Evolutionary conservation across 305 asterid genomes (phyloP), one percentile per base, ranked within the genome.

Genomic region (Striga hermonthica): DNA sequence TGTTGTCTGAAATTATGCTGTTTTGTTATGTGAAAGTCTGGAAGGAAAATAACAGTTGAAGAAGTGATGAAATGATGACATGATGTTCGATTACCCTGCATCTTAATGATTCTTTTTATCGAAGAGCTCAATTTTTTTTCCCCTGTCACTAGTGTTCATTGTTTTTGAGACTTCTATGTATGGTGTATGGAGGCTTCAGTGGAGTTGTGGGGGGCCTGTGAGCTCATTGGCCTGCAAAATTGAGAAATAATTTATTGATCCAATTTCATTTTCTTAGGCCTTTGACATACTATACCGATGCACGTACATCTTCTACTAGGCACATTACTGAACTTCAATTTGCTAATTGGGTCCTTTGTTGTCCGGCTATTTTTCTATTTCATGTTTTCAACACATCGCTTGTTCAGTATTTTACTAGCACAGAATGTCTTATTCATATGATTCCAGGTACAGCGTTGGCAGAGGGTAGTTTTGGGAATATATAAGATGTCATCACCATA

Each of bases 401-500:
- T 54, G 36, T 22, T 39, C 37, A 34, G 53, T 43, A 54, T 39
- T 53, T 9, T 71, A 62, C 38, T 7, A 62, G 58, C 57, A 31
- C 37, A 37, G 10, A 57, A 57, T 9, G 52, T 40, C 44, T 43
- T 7, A 31, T 41, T 62, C 9, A 28, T 70, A 43, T 70, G 64
- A 12, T 69, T 55, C 50, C 44, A 77, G 84, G 76, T 67, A 56
- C 64, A 58, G 68, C 50, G 57, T 74, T 70, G 22, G 1, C 65
- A 12, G 40, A 49, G 68, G 31, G 65, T 50, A 49, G 12, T 69
- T 62, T 64, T 22, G 31, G 57, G 53, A 60, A 22, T 53, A 72
- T 31, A 40, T 73, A 75, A 77, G 72, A 91, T 91, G 96, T 89
- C 95, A 9, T 83, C 98, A 15, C 85, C 82, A 16, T 86, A 82